Evolutionary conservation across 257 asterid genomes (phyloP).

Genomic region (Euphrasia confusa): DNA sequence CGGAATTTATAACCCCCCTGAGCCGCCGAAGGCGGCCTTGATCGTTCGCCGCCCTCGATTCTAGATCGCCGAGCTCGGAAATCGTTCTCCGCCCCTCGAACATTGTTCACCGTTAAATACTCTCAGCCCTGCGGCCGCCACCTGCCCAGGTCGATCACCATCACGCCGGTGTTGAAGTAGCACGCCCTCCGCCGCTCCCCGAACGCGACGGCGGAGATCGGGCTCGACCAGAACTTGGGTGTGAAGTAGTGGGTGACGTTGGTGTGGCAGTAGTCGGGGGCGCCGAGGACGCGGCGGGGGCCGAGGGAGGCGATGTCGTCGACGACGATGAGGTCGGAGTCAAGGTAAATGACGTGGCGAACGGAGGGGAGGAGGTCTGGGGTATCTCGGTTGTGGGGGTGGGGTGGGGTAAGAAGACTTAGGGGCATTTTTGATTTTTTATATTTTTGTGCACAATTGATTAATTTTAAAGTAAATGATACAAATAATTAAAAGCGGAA

Average conservation of each 20-base stretch:
- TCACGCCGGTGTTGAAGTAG: slow-evolving; percentile 90
- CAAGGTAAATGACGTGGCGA: slow-evolving; percentile 27
- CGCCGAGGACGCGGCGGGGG: slow-evolving; percentile 57
- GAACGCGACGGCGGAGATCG: slow-evolving; percentile 35
- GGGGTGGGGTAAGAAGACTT: too few relatives aligned
- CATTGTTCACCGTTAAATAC: too few relatives aligned
- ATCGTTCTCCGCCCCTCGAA: too few relatives aligned
- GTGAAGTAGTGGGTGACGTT: slow-evolving; percentile 77
- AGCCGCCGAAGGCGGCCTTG: too few relatives aligned
- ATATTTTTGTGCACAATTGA: too few relatives aligned
- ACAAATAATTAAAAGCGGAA: too few relatives aligned
- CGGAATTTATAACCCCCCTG: too few relatives aligned
- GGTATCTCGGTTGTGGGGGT: too few relatives aligned
- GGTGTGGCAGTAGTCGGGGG: slow-evolving; percentile 79
- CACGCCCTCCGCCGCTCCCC: slow-evolving; percentile 45
- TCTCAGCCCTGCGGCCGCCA: slow-evolving; percentile 59
- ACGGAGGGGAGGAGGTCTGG: slow-evolving; percentile 49
- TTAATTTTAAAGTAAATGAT: too few relatives aligned
- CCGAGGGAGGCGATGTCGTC: slow-evolving; percentile 69
- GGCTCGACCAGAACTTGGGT: slow-evolving; percentile 57
- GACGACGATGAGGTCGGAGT: slow-evolving; percentile 22
- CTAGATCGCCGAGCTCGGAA: too few relatives aligned
- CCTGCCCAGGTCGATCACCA: slow-evolving; percentile 59
- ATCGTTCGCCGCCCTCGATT: too few relatives aligned
- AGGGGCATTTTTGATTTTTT: too few relatives aligned